phyloP scores from a whole-genome alignment of 768 basidiomycete species.

The Phylloporus sp. region DNA sequence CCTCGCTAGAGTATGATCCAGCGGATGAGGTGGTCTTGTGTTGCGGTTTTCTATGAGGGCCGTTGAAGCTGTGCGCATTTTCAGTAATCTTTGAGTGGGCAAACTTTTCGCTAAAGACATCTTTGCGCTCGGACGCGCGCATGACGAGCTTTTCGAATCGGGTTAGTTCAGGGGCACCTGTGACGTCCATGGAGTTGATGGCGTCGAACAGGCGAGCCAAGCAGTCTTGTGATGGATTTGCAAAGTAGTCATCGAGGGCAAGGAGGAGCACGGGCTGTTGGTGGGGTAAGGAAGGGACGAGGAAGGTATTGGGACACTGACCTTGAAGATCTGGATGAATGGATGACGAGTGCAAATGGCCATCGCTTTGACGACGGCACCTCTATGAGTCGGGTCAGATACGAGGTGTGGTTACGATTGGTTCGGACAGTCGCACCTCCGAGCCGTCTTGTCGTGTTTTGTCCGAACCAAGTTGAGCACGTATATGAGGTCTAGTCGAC shows the following conservation, averaged over 20 bases:
- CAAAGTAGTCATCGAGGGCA: conserved; percentile 93
- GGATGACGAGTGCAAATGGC: conserved; percentile 92
- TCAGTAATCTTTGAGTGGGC: conserved; percentile 25
- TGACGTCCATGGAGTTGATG: conserved; percentile 86
- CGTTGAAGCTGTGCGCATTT: neutral
- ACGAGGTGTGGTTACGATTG: neutral
- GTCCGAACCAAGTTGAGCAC: conserved; percentile 90
- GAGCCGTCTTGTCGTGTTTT: conserved; percentile 80
- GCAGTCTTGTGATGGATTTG: conserved; percentile 83
- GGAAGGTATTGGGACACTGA: conserved; percentile 25
- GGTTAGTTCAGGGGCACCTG: conserved; percentile 72
- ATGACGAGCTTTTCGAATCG: conserved; percentile 85
- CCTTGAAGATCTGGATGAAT: conserved; percentile 96
- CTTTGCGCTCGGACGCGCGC: conserved; percentile 86
- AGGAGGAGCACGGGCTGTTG: conserved; percentile 84
- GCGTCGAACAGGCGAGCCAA: conserved; percentile 88
- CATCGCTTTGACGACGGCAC: conserved; percentile 90
- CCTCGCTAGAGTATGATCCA: conserved; percentile 68
- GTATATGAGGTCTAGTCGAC: conserved; percentile 61
- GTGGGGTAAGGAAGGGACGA: neutral
- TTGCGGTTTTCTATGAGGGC: conserved; percentile 33
- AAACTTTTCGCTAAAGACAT: conserved; percentile 88
- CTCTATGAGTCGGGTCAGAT: conserved; percentile 45
- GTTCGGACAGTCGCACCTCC: conserved; percentile 49
- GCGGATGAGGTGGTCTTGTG: conserved; percentile 48